phyloP scores from a whole-genome alignment of 495 filamentous ascomycete species.

The Aspergillus sclerotioniger region DNA sequence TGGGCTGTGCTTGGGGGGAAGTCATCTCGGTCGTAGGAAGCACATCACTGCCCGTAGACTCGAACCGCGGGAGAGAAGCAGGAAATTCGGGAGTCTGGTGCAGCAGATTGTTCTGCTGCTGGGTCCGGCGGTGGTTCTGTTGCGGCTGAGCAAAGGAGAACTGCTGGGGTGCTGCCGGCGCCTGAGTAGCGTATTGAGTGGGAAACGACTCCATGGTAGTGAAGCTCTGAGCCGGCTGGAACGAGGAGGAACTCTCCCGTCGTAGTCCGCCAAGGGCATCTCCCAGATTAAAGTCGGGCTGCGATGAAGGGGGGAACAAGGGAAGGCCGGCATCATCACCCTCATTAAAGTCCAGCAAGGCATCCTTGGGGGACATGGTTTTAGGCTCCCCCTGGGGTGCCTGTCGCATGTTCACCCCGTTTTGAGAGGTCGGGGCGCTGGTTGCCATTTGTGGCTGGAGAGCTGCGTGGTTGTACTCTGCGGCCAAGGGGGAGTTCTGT shows the following conservation, averaged over 20 bases:
- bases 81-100: conserved; percentile 60
- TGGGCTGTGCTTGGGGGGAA: conserved; percentile 28
- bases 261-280: conserved; percentile 36
- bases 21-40: conserved; percentile 26
- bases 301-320: conserved; percentile 58
- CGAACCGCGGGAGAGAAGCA: conserved; percentile 59
- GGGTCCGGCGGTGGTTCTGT: conserved; percentile 39
- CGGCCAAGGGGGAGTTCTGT: conserved; percentile 64
- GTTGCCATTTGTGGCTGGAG: conserved; percentile 41
- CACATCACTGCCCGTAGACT: conserved; percentile 60
- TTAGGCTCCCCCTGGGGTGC: conserved; percentile 50
- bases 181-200: conserved; percentile 33
- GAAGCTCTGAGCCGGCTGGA: conserved; percentile 41
- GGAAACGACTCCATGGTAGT: conserved; percentile 43
- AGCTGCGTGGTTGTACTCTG: conserved; percentile 27
- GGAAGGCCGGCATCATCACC: conserved; percentile 64
- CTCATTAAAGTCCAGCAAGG: conserved; percentile 79
- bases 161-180: conserved; percentile 27
- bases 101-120: conserved; percentile 37
- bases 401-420: conserved; percentile 31
- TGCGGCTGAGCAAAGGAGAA: conserved; percentile 53
- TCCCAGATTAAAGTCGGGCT: conserved; percentile 41
- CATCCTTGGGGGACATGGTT: conserved; percentile 96
- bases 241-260: conserved; percentile 48
- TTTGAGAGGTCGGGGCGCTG: conserved; percentile 39